Conservation (phyloP, 192 early-diverging fungal species). For the Backusella luteola region DNA sequence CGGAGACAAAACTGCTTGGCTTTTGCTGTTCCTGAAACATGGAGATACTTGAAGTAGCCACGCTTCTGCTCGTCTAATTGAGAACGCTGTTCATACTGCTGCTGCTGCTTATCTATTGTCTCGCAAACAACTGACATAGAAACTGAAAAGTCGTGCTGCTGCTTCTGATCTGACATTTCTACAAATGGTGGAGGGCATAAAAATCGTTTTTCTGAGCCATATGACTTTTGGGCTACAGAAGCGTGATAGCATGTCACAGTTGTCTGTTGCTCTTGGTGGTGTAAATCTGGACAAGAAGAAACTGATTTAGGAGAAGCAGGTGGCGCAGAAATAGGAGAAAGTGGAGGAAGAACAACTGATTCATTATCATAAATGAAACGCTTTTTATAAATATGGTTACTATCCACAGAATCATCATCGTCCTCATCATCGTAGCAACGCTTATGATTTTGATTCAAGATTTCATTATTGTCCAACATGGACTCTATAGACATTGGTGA, state of each 20-base stretch:
- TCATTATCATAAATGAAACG: neutral
- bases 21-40: constrained; percentile 78
- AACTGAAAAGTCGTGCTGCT: constrained; percentile 22
- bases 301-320: neutral
- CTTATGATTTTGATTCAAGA: neutral
- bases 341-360: neutral
- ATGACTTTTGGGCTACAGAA: constrained; percentile 89
- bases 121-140: constrained; percentile 38
- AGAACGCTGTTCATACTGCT: constrained; percentile 45
- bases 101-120: constrained; percentile 24
- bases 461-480: constrained; percentile 14
- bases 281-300: constrained; percentile 1
- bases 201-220: constrained; percentile 89
- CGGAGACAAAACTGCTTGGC: constrained; percentile 76
- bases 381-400: neutral
- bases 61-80: constrained; percentile 50
- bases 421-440: neutral
- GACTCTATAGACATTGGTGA: constrained; percentile 35
- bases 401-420: neutral
- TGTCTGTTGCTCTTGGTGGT: constrained; percentile 43
- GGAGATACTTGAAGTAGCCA: constrained; percentile 75
- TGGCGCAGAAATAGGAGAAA: neutral
- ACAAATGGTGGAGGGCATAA: constrained; percentile 77
- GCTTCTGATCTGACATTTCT: constrained; percentile 42
- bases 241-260: constrained; percentile 85